Evolutionary conservation across 139 green algal species (phyloP), one percentile per base, ranked within the genome.

Genomic region (Chlorella ohadii): DNA sequence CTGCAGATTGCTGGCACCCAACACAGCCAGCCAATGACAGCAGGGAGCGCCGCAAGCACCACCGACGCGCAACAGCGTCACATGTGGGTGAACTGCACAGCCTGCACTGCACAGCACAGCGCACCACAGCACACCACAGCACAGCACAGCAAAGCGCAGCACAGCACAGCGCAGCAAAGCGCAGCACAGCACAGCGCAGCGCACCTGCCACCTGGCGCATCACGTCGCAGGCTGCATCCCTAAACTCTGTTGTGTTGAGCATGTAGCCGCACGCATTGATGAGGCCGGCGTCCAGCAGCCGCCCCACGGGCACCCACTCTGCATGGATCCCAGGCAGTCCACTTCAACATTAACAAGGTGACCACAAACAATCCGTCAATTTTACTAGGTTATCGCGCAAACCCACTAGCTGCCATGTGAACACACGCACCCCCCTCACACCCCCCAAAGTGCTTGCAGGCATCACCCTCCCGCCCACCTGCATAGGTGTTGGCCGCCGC

Each of bases 271-370:
- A 93, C 2, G 91, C 92, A 1, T 74, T 83, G 41, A 97, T 34
- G n/a, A 96, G 89, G 1, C 87, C 88, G 33, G 84, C 89, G 15
- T 64, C 68, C n/a, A 72, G 70, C 11, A 97, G 55, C 4, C 83
- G 82, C 22, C 75, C 84, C 85, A 96, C 88, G 2, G 93, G 94
- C 17, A 92, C 91, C 93, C 93, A 97, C 81, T 95, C 94, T 64
- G 93, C 91, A 87, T 79, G 63, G 25, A 36, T 84, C 6, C 44
- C 7, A 55, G 44, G 44, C 7, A 6, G 44, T 11, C 6, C 7
- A 11, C n/a, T n/a, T n/a, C n/a, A n/a, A n/a, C n/a, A n/a, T n/a
- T n/a, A n/a, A n/a, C n/a, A n/a, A n/a, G n/a, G n/a, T n/a, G n/a
- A n/a, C n/a, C n/a, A n/a, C n/a, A n/a, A n/a, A n/a, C n/a, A n/a